Evolutionary conservation across 2,329 filamentous ascomycete genomes (phyloP).

Genomic region (Alternaria viburni): DNA sequence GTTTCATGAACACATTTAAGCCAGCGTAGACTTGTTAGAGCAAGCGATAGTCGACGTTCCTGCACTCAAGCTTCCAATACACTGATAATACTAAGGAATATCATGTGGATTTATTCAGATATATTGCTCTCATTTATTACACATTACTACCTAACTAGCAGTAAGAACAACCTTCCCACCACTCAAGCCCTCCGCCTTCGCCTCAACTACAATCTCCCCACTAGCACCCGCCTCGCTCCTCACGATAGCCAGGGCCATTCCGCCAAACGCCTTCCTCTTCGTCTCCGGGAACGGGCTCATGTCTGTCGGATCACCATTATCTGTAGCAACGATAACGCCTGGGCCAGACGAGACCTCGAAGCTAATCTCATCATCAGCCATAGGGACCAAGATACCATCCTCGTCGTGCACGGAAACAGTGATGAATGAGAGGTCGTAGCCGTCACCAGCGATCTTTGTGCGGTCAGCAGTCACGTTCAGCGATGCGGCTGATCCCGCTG

Average conservation of each 20-base stretch:
- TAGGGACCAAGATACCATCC: constrained; percentile 53
- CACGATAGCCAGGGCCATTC: constrained; percentile 34
- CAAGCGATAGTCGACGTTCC: neutral
- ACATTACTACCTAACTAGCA: neutral
- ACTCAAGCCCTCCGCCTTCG: constrained; percentile 7
- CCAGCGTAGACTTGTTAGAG: neutral
- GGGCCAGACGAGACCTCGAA: constrained; percentile 52
- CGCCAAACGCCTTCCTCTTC: constrained; percentile 34
- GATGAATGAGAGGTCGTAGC: constrained; percentile 57
- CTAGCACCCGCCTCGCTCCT: constrained; percentile 10
- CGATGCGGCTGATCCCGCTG: constrained; percentile 49
- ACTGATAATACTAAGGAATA: neutral
- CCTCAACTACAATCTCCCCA: constrained; percentile 22
- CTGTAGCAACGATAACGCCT: constrained; percentile 51
- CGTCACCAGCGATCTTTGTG: constrained; percentile 48
- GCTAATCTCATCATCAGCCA: constrained; percentile 51
- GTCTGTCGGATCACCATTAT: constrained; percentile 35
- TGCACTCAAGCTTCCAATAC: neutral
- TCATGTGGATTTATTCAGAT: neutral
- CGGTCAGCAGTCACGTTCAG: constrained; percentile 54
- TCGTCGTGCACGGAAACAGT: constrained; percentile 55
- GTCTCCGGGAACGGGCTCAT: constrained; percentile 27
- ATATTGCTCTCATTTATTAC: neutral
- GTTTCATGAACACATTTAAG: neutral
- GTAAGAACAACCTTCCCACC: constrained; percentile 10